Percentiles rank a stretch among this genome's conserved stretches.
Evolutionary conservation across 2,329 filamentous ascomycete species (phyloP).

Genomic region (Scorias spongiosa): DNA sequence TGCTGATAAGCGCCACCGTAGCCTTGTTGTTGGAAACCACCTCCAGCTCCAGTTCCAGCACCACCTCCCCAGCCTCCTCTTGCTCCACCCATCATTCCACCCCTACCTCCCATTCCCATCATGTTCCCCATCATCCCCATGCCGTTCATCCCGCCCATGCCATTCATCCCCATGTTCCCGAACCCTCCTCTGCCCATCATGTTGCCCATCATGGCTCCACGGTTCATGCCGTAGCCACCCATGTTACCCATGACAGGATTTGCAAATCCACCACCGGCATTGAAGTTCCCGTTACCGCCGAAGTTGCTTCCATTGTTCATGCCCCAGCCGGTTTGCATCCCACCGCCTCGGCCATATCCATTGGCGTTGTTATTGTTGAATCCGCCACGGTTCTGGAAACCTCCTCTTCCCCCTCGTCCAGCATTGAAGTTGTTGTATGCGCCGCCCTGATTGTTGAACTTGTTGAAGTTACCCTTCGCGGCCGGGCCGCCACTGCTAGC

Average conservation of each 20-base stretch:
- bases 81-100: constrained; percentile 22
- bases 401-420: constrained; percentile 14
- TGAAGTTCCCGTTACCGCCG: constrained; percentile 2
- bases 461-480: constrained; percentile 37
- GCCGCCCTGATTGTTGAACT: constrained; percentile 24
- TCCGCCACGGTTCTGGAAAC: constrained; percentile 14
- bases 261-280: background rate
- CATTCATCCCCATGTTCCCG: constrained; percentile 8
- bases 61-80: background rate
- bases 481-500: constrained; percentile 4
- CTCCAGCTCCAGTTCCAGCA: background rate
- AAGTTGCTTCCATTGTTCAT: constrained; percentile 12
- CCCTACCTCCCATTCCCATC: constrained; percentile 32
- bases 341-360: constrained; percentile 5
- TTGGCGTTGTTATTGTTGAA: constrained; percentile 2
- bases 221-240: constrained; percentile 23
- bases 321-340: constrained; percentile 8
- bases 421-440: constrained; percentile 23
- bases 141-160: constrained; percentile 16
- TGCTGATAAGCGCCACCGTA: constrained; percentile 41
- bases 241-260: constrained; percentile 13
- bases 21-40: constrained; percentile 16
- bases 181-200: constrained; percentile 19
- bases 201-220: constrained; percentile 27
- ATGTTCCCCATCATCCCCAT: constrained; percentile 25